Evolutionary conservation across 2,329 filamentous ascomycete species (phyloP).

Genomic region (Aureobasidium pullulans): DNA sequence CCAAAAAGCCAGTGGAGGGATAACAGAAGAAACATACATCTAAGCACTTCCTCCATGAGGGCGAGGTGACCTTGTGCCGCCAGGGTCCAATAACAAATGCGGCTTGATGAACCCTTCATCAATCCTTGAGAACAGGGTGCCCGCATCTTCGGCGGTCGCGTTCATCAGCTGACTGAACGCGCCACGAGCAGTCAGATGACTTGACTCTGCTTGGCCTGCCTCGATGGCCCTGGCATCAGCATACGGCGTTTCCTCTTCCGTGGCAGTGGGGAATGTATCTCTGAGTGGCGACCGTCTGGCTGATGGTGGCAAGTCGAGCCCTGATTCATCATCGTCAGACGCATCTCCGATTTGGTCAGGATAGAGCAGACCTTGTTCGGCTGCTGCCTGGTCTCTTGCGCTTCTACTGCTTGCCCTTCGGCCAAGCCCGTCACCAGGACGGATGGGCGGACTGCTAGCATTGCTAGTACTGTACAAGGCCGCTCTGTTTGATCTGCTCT

Average conservation of each 20-base stretch:
- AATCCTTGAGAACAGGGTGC: slow-evolving; percentile 80
- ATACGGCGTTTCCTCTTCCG: slow-evolving; percentile 14
- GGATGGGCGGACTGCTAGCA: slow-evolving; percentile 42
- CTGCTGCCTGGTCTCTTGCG: slow-evolving; percentile 36
- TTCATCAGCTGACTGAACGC: slow-evolving; percentile 75
- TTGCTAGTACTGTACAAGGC: slow-evolving; percentile 55
- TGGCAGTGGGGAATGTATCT: slow-evolving; percentile 18
- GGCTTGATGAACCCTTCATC: slow-evolving; percentile 97
- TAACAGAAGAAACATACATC: neutral
- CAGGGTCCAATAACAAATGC: slow-evolving; percentile 69
- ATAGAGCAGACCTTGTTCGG: slow-evolving; percentile 49
- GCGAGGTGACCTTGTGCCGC: slow-evolving; percentile 17
- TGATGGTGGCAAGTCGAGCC: slow-evolving; percentile 55
- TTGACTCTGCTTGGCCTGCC: slow-evolving; percentile 16
- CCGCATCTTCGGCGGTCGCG: slow-evolving; percentile 73
- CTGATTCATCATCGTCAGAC: slow-evolving; percentile 45
- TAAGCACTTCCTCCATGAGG: slow-evolving; percentile 6
- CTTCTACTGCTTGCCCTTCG: slow-evolving; percentile 47
- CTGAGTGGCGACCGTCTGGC: slow-evolving; percentile 38
- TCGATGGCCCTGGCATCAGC: slow-evolving; percentile 12
- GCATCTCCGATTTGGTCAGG: slow-evolving; percentile 33
- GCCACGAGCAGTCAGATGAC: slow-evolving; percentile 59
- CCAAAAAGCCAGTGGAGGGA: too few relatives aligned
- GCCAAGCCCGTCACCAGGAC: slow-evolving; percentile 36
- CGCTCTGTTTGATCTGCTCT: slow-evolving; percentile 36